Conservation (phyloP, 2,329 filamentous ascomycete genomes). For the Xylaria sp. region DNA sequence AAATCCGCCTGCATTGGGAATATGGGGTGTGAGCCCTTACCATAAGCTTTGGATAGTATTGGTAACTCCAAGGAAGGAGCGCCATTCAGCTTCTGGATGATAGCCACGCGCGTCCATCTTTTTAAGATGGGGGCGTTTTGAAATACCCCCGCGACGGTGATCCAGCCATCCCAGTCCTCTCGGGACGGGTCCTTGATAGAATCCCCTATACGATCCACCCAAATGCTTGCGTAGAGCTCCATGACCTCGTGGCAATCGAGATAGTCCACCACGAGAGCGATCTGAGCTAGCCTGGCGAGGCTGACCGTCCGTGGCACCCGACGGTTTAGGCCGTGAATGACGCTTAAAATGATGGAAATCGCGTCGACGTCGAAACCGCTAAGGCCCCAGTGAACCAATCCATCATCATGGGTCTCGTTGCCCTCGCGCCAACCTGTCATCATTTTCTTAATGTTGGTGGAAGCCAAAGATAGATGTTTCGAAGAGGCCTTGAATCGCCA, state of each 20-base stretch:
- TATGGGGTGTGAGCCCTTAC: constrained; percentile 3
- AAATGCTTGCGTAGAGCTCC: constrained; percentile 34
- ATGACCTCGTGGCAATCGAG: constrained; percentile 31
- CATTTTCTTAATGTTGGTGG: constrained; percentile 28
- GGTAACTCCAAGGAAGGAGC: constrained; percentile 26
- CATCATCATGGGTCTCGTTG: constrained; percentile 27
- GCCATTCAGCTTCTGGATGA: constrained; percentile 25
- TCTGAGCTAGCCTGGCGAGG: constrained; percentile 25
- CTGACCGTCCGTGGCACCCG: constrained; percentile 22
- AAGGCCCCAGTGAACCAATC: constrained; percentile 20
- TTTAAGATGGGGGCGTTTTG: constrained; percentile 17
- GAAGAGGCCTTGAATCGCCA: constrained; percentile 32
- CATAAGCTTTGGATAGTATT: constrained; percentile 24
- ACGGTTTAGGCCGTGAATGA: constrained; percentile 32
- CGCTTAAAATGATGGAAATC: constrained; percentile 17
- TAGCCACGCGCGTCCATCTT: constrained; percentile 29
- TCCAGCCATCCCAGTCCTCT: constrained; percentile 31
- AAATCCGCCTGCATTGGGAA: background rate
- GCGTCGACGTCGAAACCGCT: constrained; percentile 24
- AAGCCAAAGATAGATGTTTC: constrained; percentile 30
- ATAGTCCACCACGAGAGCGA: constrained; percentile 26
- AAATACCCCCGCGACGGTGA: constrained; percentile 27
- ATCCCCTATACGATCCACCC: constrained; percentile 11
- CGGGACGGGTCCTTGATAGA: background rate
- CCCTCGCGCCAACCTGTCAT: constrained; percentile 27